Conservation (phyloP, 495 filamentous ascomycete species). For the Aspergillus baeticus region DNA sequence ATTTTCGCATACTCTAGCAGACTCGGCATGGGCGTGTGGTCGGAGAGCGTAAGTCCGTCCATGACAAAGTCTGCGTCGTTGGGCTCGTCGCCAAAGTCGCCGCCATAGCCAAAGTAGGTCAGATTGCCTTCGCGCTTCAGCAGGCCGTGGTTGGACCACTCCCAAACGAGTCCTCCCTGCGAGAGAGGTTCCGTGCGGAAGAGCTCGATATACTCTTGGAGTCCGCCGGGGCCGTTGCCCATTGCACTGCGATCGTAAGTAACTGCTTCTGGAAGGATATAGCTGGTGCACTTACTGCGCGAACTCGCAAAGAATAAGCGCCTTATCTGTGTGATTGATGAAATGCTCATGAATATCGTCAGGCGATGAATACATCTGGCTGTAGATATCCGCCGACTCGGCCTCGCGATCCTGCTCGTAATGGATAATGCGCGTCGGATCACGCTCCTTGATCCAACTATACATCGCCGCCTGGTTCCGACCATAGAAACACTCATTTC, state of each 20-base stretch:
- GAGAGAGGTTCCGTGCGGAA: slow-evolving; percentile 4
- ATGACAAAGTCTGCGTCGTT: slow-evolving; percentile 15
- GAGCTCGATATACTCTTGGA: slow-evolving; percentile 11
- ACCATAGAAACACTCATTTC: slow-evolving; percentile 14
- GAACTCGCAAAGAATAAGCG: slow-evolving; percentile 8
- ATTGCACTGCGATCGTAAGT: background rate
- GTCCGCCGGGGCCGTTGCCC: slow-evolving; percentile 14
- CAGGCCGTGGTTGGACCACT: slow-evolving; percentile 14
- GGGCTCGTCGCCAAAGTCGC: slow-evolving; percentile 14
- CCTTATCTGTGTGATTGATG: background rate
- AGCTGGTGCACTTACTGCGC: background rate
- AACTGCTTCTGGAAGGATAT: background rate
- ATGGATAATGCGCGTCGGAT: slow-evolving; percentile 11
- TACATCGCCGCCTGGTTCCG: slow-evolving; percentile 13
- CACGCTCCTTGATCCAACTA: slow-evolving; percentile 6
- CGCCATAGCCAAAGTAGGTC: slow-evolving; percentile 12
- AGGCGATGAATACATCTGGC: slow-evolving; percentile 7
- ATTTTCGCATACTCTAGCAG: slow-evolving; percentile 27
- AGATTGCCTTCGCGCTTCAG: background rate
- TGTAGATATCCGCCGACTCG: slow-evolving; percentile 4
- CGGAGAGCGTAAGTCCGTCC: slow-evolving; percentile 10
- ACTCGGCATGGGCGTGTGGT: slow-evolving; percentile 12
- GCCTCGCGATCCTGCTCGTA: slow-evolving; percentile 12
- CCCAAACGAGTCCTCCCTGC: slow-evolving; percentile 15
- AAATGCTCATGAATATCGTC: background rate